Percentiles rank a stretch among this genome's conserved stretches.
phyloP scores from a whole-genome alignment of 2,329 filamentous ascomycete species.

The Paecilomyces dactylethromorphus region DNA sequence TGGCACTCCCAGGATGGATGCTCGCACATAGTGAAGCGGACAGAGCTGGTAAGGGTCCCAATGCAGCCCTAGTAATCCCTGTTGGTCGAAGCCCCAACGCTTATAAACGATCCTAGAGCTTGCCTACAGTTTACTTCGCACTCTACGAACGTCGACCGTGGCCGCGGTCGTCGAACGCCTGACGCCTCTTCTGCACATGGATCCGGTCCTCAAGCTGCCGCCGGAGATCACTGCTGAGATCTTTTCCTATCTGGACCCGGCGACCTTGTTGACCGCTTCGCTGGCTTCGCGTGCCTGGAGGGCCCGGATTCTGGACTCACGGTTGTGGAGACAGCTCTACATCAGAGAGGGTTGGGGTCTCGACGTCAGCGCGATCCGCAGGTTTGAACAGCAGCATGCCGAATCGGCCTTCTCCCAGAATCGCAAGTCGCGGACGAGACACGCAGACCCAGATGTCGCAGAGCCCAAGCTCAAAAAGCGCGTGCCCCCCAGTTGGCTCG shows the following conservation, averaged over 20 bases:
- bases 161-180: constrained; percentile 73
- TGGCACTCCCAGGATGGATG: constrained; percentile 49
- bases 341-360: constrained; percentile 79
- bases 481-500: constrained; percentile 38
- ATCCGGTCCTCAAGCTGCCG: constrained; percentile 80
- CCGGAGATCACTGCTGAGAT: constrained; percentile 87
- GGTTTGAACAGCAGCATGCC: constrained; percentile 54
- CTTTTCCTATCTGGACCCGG: constrained; percentile 75
- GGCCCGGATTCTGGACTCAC: constrained; percentile 69
- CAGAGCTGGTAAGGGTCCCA: constrained; percentile 44
- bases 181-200: constrained; percentile 80
- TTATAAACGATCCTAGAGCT: constrained; percentile 52
- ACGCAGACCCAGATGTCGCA: constrained; percentile 42
- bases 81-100: background rate
- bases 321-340: constrained; percentile 81
- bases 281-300: constrained; percentile 78
- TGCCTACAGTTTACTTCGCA: constrained; percentile 69
- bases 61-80: background rate
- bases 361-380: constrained; percentile 57
- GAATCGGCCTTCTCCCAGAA: constrained; percentile 28
- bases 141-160: constrained; percentile 72
- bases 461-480: constrained; percentile 50
- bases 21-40: constrained; percentile 48
- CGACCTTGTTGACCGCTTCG: constrained; percentile 72
- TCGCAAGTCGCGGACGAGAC: constrained; percentile 42